Percentiles rank a stretch among this genome's conserved stretches.
phyloP scores from a whole-genome alignment of 2,329 filamentous ascomycete genomes.

The Venturia pyrina region DNA sequence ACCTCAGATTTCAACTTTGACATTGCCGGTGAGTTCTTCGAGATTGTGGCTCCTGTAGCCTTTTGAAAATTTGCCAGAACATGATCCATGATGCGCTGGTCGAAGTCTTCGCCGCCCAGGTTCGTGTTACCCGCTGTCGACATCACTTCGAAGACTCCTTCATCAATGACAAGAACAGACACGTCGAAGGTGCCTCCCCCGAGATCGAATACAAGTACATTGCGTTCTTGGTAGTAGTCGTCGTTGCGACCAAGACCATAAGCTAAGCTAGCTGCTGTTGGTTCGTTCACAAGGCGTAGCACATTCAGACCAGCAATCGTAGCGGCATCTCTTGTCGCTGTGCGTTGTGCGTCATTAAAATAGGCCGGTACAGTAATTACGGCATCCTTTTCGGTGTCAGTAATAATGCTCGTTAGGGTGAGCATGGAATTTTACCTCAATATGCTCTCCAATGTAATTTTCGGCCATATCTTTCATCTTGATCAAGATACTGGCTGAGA shows the following conservation, averaged over 20 bases:
- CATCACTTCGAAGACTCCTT: slow-evolving; percentile 9
- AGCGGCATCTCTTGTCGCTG: slow-evolving; percentile 7
- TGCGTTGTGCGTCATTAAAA: slow-evolving; percentile 9
- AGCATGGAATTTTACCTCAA: not conserved
- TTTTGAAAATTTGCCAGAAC: not conserved
- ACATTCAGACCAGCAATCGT: slow-evolving; percentile 9
- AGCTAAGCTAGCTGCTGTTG: slow-evolving; percentile 8
- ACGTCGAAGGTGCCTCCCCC: slow-evolving; percentile 9
- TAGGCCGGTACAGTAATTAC: slow-evolving; percentile 12
- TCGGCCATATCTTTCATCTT: slow-evolving; percentile 13
- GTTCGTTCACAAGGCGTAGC: slow-evolving; percentile 2
- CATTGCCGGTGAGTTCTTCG: not conserved
- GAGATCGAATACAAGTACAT: slow-evolving; percentile 3
- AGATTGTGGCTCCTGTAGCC: not conserved
- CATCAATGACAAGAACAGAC: slow-evolving; percentile 8
- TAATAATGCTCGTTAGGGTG: not conserved
- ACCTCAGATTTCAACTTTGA: slow-evolving; percentile 2
- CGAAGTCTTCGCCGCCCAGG: slow-evolving; percentile 7
- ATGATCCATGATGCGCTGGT: slow-evolving; percentile 5
- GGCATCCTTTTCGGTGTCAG: not conserved
- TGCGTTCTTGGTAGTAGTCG: not conserved
- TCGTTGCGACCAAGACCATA: not conserved
- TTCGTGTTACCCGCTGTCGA: slow-evolving; percentile 5
- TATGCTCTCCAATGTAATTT: slow-evolving; percentile 5
- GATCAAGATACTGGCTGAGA: slow-evolving; percentile 8